Conservation (phyloP, 345 rosid genomes). For the Viola odorata region DNA sequence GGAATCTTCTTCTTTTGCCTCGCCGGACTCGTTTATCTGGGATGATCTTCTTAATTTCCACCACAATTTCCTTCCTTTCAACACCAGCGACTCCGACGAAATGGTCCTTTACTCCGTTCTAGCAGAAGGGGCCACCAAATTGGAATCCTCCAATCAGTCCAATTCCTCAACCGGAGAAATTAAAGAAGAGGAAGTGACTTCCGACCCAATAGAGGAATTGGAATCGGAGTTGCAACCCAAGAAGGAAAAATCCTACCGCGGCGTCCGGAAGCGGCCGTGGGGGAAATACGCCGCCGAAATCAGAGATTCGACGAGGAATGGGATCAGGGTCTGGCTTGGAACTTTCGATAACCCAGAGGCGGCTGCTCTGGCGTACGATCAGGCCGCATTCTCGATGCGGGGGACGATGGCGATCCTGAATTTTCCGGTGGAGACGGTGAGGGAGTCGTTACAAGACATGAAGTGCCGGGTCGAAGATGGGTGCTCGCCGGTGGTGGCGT, state of each 20-base stretch:
- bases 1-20: constrained; percentile 31
- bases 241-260: constrained; percentile 33
- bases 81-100: constrained; percentile 37
- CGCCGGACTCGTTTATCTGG: constrained; percentile 32
- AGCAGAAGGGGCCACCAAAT: constrained; percentile 18
- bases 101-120: constrained; percentile 35
- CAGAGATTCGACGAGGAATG: constrained; percentile 38
- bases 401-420: constrained; percentile 39
- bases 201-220: not conserved
- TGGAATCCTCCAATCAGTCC: constrained; percentile 29
- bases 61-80: constrained; percentile 31
- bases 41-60: constrained; percentile 27
- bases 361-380: constrained; percentile 43
- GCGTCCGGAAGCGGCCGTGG: constrained; percentile 48
- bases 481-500: constrained; percentile 39
- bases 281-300: constrained; percentile 52
- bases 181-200: constrained; percentile 32
- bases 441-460: constrained; percentile 37
- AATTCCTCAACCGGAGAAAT: constrained; percentile 15
- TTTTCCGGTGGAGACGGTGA: constrained; percentile 37
- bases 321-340: constrained; percentile 44
- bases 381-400: constrained; percentile 42
- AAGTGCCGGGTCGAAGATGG: constrained; percentile 32
- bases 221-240: not conserved
- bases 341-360: constrained; percentile 44